phyloP scores from a whole-genome alignment of 805 yeast genomes.

The Blastobotrys attinorum region DNA sequence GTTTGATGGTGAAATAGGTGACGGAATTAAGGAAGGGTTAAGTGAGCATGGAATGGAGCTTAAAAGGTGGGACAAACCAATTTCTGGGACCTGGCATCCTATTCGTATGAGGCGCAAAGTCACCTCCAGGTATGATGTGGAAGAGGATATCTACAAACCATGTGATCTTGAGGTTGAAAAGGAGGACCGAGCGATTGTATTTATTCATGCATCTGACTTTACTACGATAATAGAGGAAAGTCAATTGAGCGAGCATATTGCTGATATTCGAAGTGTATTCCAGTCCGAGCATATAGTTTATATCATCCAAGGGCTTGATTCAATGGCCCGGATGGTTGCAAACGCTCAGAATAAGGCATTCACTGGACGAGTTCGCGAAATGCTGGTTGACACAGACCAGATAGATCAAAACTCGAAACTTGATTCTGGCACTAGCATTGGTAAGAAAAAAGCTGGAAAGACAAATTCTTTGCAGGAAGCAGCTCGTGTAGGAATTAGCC shows the following conservation, averaged over 20 bases:
- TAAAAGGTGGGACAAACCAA: slow-evolving; percentile 3
- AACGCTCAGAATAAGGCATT: slow-evolving; percentile 9
- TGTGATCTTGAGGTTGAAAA: slow-evolving; percentile 5
- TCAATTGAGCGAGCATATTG: slow-evolving; percentile 2
- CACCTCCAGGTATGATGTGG: slow-evolving; percentile 12
- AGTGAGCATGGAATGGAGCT: not conserved
- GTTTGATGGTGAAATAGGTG: not conserved
- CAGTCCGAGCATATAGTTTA: slow-evolving; percentile 9
- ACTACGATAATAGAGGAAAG: not conserved
- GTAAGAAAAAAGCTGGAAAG: not conserved
- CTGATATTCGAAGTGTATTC: not conserved
- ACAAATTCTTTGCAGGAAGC: not conserved
- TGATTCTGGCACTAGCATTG: not conserved
- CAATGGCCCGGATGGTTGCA: slow-evolving; percentile 4
- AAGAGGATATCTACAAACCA: slow-evolving; percentile 16
- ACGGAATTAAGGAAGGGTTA: not conserved
- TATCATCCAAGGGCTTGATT: slow-evolving; percentile 13
- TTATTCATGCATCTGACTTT: not conserved
- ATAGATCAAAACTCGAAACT: not conserved
- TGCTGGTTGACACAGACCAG: slow-evolving; percentile 3
- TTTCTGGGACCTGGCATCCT: not conserved
- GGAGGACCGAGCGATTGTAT: slow-evolving; percentile 7
- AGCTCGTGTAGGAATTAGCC: not conserved
- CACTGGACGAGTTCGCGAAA: slow-evolving; percentile 11
- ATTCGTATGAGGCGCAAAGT: slow-evolving; percentile 7